Percentiles rank a stretch among this genome's conserved stretches.
phyloP scores from a whole-genome alignment of 306 rosid genomes.

The Cicer chorassanicum region DNA sequence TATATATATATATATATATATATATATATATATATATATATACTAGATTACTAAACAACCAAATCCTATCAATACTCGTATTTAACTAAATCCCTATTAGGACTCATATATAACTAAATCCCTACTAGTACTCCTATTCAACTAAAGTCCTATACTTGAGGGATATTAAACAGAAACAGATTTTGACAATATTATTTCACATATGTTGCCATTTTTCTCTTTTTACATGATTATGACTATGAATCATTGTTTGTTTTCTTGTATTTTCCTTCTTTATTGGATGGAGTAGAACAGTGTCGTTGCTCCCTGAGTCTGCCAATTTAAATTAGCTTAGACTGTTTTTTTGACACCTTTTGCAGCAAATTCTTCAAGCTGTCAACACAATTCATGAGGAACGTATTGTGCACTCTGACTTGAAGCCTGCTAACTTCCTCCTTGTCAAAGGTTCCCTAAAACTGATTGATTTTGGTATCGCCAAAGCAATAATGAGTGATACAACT shows the following conservation, averaged over 20 bases:
- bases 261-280: conserved; percentile 3
- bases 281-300: conserved; percentile 6
- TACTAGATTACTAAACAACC: too few species aligned
- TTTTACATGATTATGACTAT: conserved; percentile 22
- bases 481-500: conserved; percentile 95
- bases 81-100: too few species aligned
- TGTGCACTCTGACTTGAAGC: conserved; percentile 97
- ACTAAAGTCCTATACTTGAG: too few species aligned
- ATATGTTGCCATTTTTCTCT: conserved; percentile 7
- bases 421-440: conserved; percentile 94
- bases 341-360: conserved; percentile 59
- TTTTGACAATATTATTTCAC: not conserved
- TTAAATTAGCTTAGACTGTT: conserved; percentile 39
- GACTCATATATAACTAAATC: too few species aligned
- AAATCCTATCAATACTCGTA: too few species aligned
- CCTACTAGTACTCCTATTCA: too few species aligned
- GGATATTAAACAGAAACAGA: too few species aligned
- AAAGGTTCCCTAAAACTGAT: conserved; percentile 92
- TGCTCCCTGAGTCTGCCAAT: not conserved
- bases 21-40: too few species aligned
- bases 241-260: conserved; percentile 9
- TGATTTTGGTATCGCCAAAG: conserved; percentile 97
- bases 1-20: too few species aligned
- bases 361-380: conserved; percentile 91
- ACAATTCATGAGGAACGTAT: conserved; percentile 94